Evolutionary conservation across 495 filamentous ascomycete species (phyloP), one percentile per base, ranked within the genome.

Genomic region (Wilcoxina mikolae): DNA sequence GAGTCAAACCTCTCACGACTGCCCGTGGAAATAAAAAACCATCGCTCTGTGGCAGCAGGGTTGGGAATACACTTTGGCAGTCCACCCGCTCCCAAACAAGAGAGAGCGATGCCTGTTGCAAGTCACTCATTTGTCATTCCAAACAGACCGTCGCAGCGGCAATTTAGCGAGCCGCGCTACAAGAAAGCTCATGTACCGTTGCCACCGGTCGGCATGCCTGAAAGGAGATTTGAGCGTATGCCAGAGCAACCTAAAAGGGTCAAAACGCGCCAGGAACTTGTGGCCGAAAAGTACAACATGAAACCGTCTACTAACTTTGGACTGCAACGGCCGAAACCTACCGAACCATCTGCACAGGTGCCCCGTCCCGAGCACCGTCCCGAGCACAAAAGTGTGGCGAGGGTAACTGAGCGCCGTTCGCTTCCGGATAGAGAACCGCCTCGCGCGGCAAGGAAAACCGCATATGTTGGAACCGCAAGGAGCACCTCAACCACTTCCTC

Each of bases 261-360:
- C 27, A 55, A 51, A 26, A 60, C 58, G 51, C 51, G 46, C 18
- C 56, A 60, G 25, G 48, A 56, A 42, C 45, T 17, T 22, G 59
- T 61, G 39, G 56, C 54, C 2, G 59, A 58, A 39, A 62, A 24
- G 48, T 62, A 62, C 46, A 27, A 31, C 7, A 58, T 62, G 60
- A 58, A 58, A 51, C 47, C 43, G 23, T 23, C 39, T 26, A 53
- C 48, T 5, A 12, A n/a, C n/a, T n/a, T n/a, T n/a, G n/a, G n/a
- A n/a, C n/a, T n/a, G n/a, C n/a, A n/a, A n/a, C n/a, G n/a, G n/a
- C n/a, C n/a, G n/a, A n/a, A n/a, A n/a, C n/a, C n/a, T n/a, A n/a
- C n/a, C n/a, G 22, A 23, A 23, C 51, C 39, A 46, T 9, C 18
- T 24, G 15, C 11, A 9, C 24, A 22, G 38, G 10, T 51, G 60